A percentile compares a stretch with the other conserved stretches of the same genome.
phyloP scores from a whole-genome alignment of 768 basidiomycete genomes.

The Russula foetens region DNA sequence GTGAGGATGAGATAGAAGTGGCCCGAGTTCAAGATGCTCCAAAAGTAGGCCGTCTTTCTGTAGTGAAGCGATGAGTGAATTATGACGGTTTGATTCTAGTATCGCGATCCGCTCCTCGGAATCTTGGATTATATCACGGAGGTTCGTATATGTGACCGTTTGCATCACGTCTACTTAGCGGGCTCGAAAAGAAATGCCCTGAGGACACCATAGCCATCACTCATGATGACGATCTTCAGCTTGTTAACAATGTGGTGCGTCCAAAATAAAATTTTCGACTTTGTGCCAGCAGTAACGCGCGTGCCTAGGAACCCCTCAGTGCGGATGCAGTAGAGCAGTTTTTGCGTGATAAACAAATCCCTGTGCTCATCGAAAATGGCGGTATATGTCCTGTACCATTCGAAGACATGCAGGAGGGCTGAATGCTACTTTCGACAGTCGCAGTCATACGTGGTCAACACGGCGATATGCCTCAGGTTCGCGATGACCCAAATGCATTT shows the following conservation, averaged over 20 bases:
- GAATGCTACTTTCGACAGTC: background rate
- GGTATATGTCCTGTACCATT: background rate
- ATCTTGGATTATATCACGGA: no score
- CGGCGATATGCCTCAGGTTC: background rate
- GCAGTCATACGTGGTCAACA: background rate
- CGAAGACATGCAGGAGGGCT: background rate
- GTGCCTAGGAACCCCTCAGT: background rate
- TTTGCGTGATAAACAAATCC: background rate
- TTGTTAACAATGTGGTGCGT: conserved; percentile 2
- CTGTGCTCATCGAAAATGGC: background rate
- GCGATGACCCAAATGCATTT: background rate
- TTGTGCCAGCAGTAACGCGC: background rate
- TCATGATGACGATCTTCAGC: conserved; percentile 10
- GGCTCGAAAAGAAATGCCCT: background rate
- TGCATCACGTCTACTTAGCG: background rate
- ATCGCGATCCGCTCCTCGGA: no score
- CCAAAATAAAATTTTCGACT: background rate
- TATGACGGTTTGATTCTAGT: no score
- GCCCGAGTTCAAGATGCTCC: no score
- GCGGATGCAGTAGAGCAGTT: background rate
- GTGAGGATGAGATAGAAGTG: no score
- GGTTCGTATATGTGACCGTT: background rate
- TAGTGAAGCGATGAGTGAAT: no score
- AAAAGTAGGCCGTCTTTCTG: no score
- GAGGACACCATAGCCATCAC: conserved; percentile 1